These are phyloP conservation scores for Violaceomyces palustris DNA, from an alignment of 1,284 basidiomycete genomes.

Conservation along the genomic window DNA sequence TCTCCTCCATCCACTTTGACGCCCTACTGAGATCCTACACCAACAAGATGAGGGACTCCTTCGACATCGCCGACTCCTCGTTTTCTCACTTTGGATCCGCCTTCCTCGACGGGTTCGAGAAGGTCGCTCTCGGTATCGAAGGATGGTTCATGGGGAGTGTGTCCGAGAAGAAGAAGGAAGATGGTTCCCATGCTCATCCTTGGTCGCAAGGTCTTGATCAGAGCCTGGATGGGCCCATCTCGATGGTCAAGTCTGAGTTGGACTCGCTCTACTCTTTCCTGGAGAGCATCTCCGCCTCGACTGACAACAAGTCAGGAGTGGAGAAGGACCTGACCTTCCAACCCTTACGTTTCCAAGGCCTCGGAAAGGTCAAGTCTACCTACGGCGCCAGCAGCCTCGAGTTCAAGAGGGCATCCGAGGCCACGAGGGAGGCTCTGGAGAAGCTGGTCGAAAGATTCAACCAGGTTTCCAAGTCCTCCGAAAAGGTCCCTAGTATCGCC, in stretches of 20 bases:
- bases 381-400: slow-evolving; percentile 20
- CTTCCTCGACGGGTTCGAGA: slow-evolving; percentile 13
- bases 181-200: neutral
- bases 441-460: slow-evolving; percentile 9
- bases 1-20: slow-evolving; percentile 19
- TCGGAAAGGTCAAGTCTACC: slow-evolving; percentile 16
- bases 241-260: slow-evolving; percentile 16
- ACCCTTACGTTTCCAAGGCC: slow-evolving; percentile 25
- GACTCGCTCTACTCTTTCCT: slow-evolving; percentile 14
- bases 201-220: neutral
- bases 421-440: slow-evolving; percentile 13
- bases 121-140: slow-evolving; percentile 10
- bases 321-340: slow-evolving; percentile 15
- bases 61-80: slow-evolving; percentile 13
- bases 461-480: slow-evolving; percentile 10
- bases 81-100: slow-evolving; percentile 15
- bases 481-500: slow-evolving; percentile 14
- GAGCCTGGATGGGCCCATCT: slow-evolving; percentile 12
- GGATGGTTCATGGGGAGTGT: slow-evolving; percentile 14
- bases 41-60: slow-evolving; percentile 6
- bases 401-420: slow-evolving; percentile 12
- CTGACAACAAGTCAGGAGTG: neutral
- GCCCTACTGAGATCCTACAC: slow-evolving; percentile 27
- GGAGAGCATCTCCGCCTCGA: slow-evolving; percentile 8
- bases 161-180: slow-evolving; percentile 7